Evolutionary conservation across 805 yeast species (phyloP), one percentile per base, ranked within the genome.

Genomic region (Cyberlindnera amylophila): DNA sequence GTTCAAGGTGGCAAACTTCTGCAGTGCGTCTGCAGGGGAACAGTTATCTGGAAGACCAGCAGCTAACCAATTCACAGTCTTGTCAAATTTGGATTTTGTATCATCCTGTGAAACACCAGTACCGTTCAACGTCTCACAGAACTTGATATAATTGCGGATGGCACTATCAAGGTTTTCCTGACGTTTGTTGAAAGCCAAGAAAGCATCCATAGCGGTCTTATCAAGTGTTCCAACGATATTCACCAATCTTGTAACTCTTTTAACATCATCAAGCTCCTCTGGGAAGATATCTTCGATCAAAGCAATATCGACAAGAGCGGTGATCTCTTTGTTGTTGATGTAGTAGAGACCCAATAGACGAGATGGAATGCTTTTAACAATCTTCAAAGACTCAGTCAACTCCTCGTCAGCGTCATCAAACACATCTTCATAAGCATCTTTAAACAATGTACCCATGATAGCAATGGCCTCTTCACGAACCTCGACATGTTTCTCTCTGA

Each of bases 241-340:
- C 35, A 84, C 57, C 2, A 86, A 49, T 39, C 93, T 66, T 7
- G 63, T 57, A 0, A 80, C 81, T 42, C 95, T 67, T 27, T 54
- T 63, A 2, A 55, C 49, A 5, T 71, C 59, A 45, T 74, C 70
- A 3, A 61, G 50, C 15, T 76, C 77, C 21, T 76, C 63, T 0
- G 95, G 86, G 10, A 85, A 57, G 1, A 88, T 54, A 39, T 72
- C 69, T 44, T 82, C 88, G 51, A 81, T 72, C 3, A 89, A 50
- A 0, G 72, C 63, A 4, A 63, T 47, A 57, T 88, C 96, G 12
- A 87, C 83, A 11, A 74, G 65, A 11, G 81, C 72, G 43, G 82
- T 86, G 38, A 86, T 81, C 9, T 70, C 67, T 39, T 65, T 71
- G 52, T 85, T 89, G 57, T 87, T 86, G 49, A 89, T 82, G 54